Evolutionary conservation across 2,329 filamentous ascomycete genomes (phyloP), one percentile per base, ranked within the genome.

Genomic region (Alternaria rosae): DNA sequence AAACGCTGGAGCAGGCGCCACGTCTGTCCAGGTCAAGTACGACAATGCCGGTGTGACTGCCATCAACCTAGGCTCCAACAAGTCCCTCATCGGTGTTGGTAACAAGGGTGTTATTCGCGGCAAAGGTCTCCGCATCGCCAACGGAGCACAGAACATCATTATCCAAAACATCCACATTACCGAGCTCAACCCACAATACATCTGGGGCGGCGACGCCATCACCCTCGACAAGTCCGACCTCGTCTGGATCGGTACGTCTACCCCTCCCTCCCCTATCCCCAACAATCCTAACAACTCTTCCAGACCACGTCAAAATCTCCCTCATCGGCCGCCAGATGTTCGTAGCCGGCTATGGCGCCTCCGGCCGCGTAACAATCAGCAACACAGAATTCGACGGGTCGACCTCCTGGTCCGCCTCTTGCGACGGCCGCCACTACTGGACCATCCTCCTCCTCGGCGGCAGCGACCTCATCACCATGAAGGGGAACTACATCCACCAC

Each of bases 111-210:
- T 81, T 6, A 77, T 82, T 30, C 57, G 54, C 6, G 75, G 72
- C 28, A 64, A 64, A 43, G 61, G 61, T 21, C 53, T 64, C n/a
- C 47, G 57, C 15, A 51, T 63, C 21, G 56, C 50, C 51, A 62
- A 58, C 12, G 58, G 58, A 17, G 73, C 64, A 1, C 67, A 65
- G 44, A 80, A 80, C 63, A 62, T 80, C 25, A 73, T 74, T 44
- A 74, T 82, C 60, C 76, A 82, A 61, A 82, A 82, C 68, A 71
- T 82, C 20, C 66, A 71, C 25, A 78, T 79, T 56, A 76, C 72
- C n/a, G 71, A 78, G 15, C 64, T 79, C 15, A 80, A 80, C 66
- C 77, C 77, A 1, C 61, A 79, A 21, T 79, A 78, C 50, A 72
- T 79, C 26, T 79, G 76, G 77, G 78, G 77, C 11, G 77, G 77